Evolutionary conservation across 257 asterid species (phyloP), one percentile per base, ranked within the genome.

Genomic region (Penstemon eatonii): DNA sequence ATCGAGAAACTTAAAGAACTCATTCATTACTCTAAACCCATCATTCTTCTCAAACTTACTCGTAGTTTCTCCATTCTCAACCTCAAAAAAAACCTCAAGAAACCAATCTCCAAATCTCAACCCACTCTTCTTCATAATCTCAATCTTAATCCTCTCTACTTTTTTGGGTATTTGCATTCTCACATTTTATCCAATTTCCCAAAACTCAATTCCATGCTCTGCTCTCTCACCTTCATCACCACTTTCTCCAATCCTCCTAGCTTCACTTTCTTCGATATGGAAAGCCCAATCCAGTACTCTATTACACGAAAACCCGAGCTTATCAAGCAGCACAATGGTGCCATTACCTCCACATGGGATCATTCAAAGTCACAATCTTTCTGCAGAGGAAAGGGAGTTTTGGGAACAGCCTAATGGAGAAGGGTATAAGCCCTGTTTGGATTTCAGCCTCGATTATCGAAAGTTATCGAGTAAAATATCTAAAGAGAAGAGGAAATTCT

Each of bases 341-440:
- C 88, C 90, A 0, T 70, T 84, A 41, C 90, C 89, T 0, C 75
- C 81, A 4, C 90, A 66, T 12, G 78, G 70, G 44, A 37, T 58
- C 13, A 19, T 63, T 0, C 66, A 43, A 11, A 66, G 39, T 53
- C 52, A 70, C 3, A 86, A 84, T 51, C 5, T 79, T 5, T 76
- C 93, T 1, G 76, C 73, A 4, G 75, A 44, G 59, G 88, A 84
- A 65, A 72, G 66, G 63, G 85, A 78, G 5, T 87, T 87, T 73
- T 87, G 94, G 94, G 47, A 64, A 36, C 94, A 87, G 49, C 94
- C 94, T 0, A 78, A 84, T 36, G 80, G 76, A 3, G 73, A 77
- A 56, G 94, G 94, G 1, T 87, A 76, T 63, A 62, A 58, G 13
- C 90, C 90, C 3, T 87, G 94, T 73, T 76, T 87, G 75, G 71